Base-by-base conservation (phyloP, 768 basidiomycete genomes). In the Russula compacta region DNA sequence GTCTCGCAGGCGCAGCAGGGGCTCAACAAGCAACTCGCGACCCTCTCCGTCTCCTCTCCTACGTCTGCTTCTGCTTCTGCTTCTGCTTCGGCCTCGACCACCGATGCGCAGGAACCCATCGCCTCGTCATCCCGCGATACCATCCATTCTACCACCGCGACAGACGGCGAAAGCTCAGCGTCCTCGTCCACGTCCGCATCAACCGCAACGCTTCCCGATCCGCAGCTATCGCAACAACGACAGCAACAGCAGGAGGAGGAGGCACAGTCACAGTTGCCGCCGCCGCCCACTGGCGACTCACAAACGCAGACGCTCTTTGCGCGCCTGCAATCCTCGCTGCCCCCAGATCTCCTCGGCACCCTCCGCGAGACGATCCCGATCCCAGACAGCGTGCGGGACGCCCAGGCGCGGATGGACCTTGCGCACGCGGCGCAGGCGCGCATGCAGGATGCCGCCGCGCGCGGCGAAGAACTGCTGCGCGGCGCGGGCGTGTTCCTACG, bases 1-100 rank as follows among this genome's bases (percentile, higher is more conserved):
- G 90, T 92, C 58, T 75, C 80, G 6, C 89, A 92, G 69, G 89
- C 90, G 24, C 89, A 92, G 75, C 83, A 81, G 66, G 88, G 89
- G 69, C 68, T 92, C 39, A 82, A 74, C 68, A 86, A 84, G 72
- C 72, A 89, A 17, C 76, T 84, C 8, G 68, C 71, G 32, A 76
- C 78, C 10, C 19, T 52, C 32, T 58, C 60, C 6, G 6, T 14
- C 17, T 6, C 48, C 32, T 58, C 61, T 19, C 32, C 51, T 6
- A 7, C 39, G 1, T 29, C 24, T 29, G 24, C 24, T 29, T 58
- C 60, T 9, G 6, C 24, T 11, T 6, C 48, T 21, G 53, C 61
- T 19, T 21, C 51, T 6, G 11, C 39, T 19, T 51, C 39, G 1
- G 12, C 46, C 19, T 32, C 44, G 2, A 52, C 58, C 51, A 67